Percentiles rank a stretch among this genome's conserved stretches.
Evolutionary conservation across 1,139 yeast species (phyloP).

Genomic region (Geotrichum phurueaensis): DNA sequence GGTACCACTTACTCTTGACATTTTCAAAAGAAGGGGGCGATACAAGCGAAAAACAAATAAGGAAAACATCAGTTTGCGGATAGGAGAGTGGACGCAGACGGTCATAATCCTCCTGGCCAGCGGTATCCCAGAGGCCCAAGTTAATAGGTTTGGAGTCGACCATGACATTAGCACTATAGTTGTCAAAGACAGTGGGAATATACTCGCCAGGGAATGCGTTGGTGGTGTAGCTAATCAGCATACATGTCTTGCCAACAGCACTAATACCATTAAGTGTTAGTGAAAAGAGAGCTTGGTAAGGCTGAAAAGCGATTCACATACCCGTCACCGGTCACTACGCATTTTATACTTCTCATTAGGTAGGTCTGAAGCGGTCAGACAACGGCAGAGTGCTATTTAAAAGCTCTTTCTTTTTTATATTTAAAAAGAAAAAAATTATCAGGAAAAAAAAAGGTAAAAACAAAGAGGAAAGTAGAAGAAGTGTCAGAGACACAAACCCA

Average conservation of each 20-base stretch:
- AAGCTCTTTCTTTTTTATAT: no score
- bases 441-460: no score
- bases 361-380: no score
- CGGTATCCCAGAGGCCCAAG: conserved; percentile 91
- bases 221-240: conserved; percentile 83
- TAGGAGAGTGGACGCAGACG: conserved; percentile 92
- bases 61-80: conserved; percentile 95
- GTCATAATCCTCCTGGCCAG: conserved; percentile 98
- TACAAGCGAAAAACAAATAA: conserved; percentile 90
- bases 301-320: no score
- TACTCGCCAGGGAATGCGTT: conserved; percentile 93
- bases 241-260: conserved; percentile 92
- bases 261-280: no score
- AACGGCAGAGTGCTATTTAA: no score
- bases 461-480: neutral
- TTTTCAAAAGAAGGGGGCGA: conserved; percentile 98
- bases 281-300: no score
- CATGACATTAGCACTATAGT: conserved; percentile 81
- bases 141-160: conserved; percentile 50
- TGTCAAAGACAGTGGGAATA: conserved; percentile 80
- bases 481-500: neutral
- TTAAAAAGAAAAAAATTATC: no score
- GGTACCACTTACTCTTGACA: conserved; percentile 97
- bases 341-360: conserved; percentile 80
- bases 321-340: conserved; percentile 96